Percentiles rank a stretch among this genome's conserved stretches.
phyloP scores from a whole-genome alignment of 495 filamentous ascomycete genomes.

The Aspergillus conjunctus region DNA sequence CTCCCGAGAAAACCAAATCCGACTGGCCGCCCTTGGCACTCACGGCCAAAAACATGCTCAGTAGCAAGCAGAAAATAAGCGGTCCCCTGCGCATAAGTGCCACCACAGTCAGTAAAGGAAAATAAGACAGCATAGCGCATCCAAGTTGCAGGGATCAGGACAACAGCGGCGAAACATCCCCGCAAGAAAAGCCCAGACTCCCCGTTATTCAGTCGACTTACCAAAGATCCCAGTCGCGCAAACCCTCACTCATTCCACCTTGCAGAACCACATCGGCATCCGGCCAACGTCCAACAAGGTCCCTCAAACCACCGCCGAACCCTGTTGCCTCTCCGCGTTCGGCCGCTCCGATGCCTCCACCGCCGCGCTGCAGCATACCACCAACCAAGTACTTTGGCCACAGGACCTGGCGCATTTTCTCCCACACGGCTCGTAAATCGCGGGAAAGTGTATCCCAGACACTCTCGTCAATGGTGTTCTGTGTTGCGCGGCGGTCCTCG shows the following conservation, averaged over 20 bases:
- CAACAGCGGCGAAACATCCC: not conserved
- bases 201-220: slow-evolving; percentile 35
- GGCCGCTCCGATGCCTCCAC: slow-evolving; percentile 69
- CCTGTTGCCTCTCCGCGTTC: slow-evolving; percentile 67
- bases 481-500: slow-evolving; percentile 89
- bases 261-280: slow-evolving; percentile 71
- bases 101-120: not conserved
- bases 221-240: slow-evolving; percentile 98
- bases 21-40: slow-evolving; percentile 71
- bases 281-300: slow-evolving; percentile 67
- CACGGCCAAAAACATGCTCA: slow-evolving; percentile 83
- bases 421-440: slow-evolving; percentile 90
- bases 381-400: slow-evolving; percentile 93
- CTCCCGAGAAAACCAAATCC: slow-evolving; percentile 87
- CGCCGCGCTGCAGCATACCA: slow-evolving; percentile 62
- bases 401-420: slow-evolving; percentile 97
- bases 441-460: slow-evolving; percentile 94
- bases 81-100: slow-evolving; percentile 62
- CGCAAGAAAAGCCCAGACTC: too few species aligned
- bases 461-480: slow-evolving; percentile 94
- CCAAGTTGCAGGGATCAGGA: not conserved
- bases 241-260: slow-evolving; percentile 80
- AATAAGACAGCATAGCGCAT: too few species aligned
- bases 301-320: slow-evolving; percentile 63
- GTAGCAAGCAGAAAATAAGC: slow-evolving; percentile 84